Base-by-base conservation (phyloP, 2,329 filamentous ascomycete species). In the Endocalyx cinctus region DNA sequence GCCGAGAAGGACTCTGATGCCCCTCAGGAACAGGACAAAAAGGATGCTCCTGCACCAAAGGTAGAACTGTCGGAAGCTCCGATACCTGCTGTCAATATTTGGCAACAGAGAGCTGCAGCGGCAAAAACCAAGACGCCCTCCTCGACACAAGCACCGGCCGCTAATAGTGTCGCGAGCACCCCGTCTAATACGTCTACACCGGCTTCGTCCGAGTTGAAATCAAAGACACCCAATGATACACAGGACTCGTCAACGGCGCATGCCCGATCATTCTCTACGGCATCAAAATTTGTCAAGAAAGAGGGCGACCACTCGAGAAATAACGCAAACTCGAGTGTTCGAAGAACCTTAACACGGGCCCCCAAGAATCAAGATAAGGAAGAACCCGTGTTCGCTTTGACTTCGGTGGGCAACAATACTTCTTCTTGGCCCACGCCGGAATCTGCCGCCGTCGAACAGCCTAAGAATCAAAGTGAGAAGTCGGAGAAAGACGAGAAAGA, bases 361-460 rank as follows among this genome's bases (percentile, higher is more conserved):
- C 61, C 60, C 35, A 66, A 71, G 38, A 43, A 52, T 13, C 49
- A 55, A 3, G 70, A 73, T 14, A 72, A 64, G 43, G 66, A 67
- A 10, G 57, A 60, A 3, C 61, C 57, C 25, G 29, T 29, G 7
- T 17, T 45, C 10, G 42, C 61, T 3, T 54, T 67, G 5, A 85
- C 85, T 17, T 72, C 85, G 3, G 82, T 87, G 29, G 79, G 76
- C 38, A 89, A 95, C 58, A 74, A 97, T 58, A 73, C 86, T 31
- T 68, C 78, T 33, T 80, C 80, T 14, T 98, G 92, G 92, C 92
- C 92, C 12, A 97, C 90, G 3, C 88, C 88, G 1, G 87, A 95
- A 48, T 81, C 72, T 31, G 83, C 81, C 2, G 77, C 82, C 33
- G 79, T 82, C 31, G 87, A 92, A 47, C 77, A 85, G 62, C 81